Evolutionary conservation across 2,329 filamentous ascomycete species (phyloP).

Genomic region (Sarocladiaceae sp.): DNA sequence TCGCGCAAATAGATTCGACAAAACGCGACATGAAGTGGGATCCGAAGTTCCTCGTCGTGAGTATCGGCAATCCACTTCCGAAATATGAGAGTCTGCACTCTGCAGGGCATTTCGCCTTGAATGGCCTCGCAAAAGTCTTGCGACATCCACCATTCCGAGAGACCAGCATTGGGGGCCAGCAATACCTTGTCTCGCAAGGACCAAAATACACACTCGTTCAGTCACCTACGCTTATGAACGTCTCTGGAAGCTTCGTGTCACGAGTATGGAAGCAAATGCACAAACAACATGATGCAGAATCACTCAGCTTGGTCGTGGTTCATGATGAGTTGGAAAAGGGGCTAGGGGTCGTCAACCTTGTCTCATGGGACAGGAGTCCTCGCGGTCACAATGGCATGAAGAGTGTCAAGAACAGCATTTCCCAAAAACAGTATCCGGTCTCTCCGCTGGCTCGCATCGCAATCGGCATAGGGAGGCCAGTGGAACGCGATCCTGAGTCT

Average conservation of each 20-base stretch:
- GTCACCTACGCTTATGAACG: slow-evolving; percentile 78
- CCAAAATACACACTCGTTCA: slow-evolving; percentile 65
- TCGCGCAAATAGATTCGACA: slow-evolving; percentile 10
- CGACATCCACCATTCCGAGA: slow-evolving; percentile 45
- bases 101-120: slow-evolving; percentile 76
- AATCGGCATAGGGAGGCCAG: slow-evolving; percentile 83
- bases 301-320: slow-evolving; percentile 63
- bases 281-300: slow-evolving; percentile 24
- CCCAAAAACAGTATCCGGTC: slow-evolving; percentile 32
- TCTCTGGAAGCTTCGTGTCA: slow-evolving; percentile 67
- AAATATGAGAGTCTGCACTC: slow-evolving; percentile 81
- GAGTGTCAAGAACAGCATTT: slow-evolving; percentile 54
- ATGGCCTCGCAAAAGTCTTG: slow-evolving; percentile 46
- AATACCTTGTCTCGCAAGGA: slow-evolving; percentile 44
- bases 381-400: slow-evolving; percentile 74
- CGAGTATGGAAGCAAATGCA: slow-evolving; percentile 60
- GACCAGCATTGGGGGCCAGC: slow-evolving; percentile 45
- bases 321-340: slow-evolving; percentile 83
- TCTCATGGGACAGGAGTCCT: slow-evolving; percentile 58
- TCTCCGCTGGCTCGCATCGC: slow-evolving; percentile 59
- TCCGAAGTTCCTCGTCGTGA: slow-evolving; percentile 70
- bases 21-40: slow-evolving; percentile 25
- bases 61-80: slow-evolving; percentile 76
- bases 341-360: slow-evolving; percentile 63
- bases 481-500: slow-evolving; percentile 57